Base-by-base conservation (phyloP, 306 rosid genomes). In the Lagenaria siceraria region DNA sequence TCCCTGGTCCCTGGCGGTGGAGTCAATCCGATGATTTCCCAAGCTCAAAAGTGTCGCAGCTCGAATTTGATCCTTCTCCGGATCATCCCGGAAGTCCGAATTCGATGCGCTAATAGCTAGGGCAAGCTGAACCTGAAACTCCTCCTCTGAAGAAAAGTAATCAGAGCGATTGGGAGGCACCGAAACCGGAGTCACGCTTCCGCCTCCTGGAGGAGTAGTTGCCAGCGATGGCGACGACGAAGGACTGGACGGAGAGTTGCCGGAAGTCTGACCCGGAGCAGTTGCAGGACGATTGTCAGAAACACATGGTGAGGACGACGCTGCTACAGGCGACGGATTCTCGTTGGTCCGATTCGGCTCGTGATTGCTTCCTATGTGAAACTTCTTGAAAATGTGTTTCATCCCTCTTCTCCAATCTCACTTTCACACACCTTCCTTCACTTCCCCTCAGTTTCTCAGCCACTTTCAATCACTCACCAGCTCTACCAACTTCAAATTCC, bases 381-480 rank as follows among this genome's bases (percentile, higher is more conserved):
- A 96, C 90, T 92, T 95, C 96, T 95, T 95, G 93, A 95, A 95
- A 92, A 95, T 92, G 92, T 89, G 89, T 79, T 88, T 95, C 99
- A 95, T 95, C 79, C 56, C 80, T 71, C 75, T 27, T 31, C n/a
- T 42, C 22, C 70, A 42, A 77, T 18, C 40, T 18, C 70, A 74
- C 77, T 65, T 62, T 27, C 78, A 14, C 18, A 7, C 74, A 36
- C 74, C n/a, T 36, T 42, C 29, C 31, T 13, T 40, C 52, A 36
- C 68, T 76, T 58, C 36, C 77, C 1, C 25, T 6, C 60, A 14
- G 33, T 42, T 72, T 58, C 42, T 76, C 59, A 15, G 36, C 64
- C 54, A 36, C 49, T 35, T 48, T 27, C 49, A 72, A 38, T 17
- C 40, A 25, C 60, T 43, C 59, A 1, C 22, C 22, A 46, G 42